Conservation (phyloP, 2,329 filamentous ascomycete species). For the Stemphylium lycopersici region DNA sequence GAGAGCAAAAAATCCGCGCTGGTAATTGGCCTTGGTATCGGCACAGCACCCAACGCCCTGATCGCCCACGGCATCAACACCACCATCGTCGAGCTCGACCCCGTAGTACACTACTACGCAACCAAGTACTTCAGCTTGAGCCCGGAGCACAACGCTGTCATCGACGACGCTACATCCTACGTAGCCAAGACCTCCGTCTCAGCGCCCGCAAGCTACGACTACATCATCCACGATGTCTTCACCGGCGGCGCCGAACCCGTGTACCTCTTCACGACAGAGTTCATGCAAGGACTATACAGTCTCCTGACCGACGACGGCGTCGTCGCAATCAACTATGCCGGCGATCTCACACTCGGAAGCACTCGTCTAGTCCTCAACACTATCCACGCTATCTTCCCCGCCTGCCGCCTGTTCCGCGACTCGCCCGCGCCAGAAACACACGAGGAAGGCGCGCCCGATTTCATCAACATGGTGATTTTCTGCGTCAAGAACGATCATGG, state of each 20-base stretch:
- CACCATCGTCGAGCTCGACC: conserved; percentile 94
- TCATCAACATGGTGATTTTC: conserved; percentile 96
- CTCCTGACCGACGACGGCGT: conserved; percentile 80
- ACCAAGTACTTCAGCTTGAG: conserved; percentile 81
- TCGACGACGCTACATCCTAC: conserved; percentile 81
- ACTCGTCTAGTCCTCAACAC: conserved; percentile 82
- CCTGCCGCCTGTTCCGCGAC: conserved; percentile 90
- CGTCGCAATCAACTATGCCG: conserved; percentile 96
- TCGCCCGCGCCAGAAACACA: conserved; percentile 58
- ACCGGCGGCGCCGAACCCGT: conserved; percentile 94
- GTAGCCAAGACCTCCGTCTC: conserved; percentile 59
- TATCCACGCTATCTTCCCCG: conserved; percentile 81
- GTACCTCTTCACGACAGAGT: conserved; percentile 84
- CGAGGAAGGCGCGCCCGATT: conserved; percentile 60
- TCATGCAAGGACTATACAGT: conserved; percentile 71
- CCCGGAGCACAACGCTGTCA: conserved; percentile 75
- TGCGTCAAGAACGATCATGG: conserved; percentile 69
- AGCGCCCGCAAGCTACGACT: conserved; percentile 68
- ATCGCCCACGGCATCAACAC: conserved; percentile 89
- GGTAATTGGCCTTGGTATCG: conserved; percentile 90
- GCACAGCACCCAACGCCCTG: conserved; percentile 85
- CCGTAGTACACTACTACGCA: conserved; percentile 83
- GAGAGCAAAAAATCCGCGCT: conserved; percentile 78
- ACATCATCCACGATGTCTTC: conserved; percentile 97
- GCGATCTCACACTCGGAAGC: conserved; percentile 78